Percentiles rank a stretch among this genome's conserved stretches.
phyloP scores from a whole-genome alignment of 169 alveolate species.

The Eimeria necatrix region DNA sequence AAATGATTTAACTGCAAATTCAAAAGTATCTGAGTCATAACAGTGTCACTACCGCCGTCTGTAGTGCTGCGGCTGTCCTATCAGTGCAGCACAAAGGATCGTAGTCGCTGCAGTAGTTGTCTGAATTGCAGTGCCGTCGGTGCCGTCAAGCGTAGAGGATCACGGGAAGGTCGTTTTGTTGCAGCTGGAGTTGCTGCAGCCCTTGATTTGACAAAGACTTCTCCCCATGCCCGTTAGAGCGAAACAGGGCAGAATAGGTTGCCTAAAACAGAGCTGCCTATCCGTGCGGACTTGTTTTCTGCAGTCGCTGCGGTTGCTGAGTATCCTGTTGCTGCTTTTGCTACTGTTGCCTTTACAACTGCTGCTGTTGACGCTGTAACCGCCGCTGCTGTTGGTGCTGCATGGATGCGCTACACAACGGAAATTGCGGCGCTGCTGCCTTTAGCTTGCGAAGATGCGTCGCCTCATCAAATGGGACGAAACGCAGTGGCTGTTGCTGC shows the following conservation, averaged over 20 bases:
- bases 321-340: neutral
- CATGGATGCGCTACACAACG: neutral
- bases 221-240: too few relatives aligned
- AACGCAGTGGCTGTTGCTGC: conserved; percentile 46
- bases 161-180: neutral
- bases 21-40: too few relatives aligned
- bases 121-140: neutral
- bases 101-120: neutral
- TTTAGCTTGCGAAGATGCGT: conserved; percentile 31
- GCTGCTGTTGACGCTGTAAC: conserved; percentile 3
- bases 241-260: too few relatives aligned
- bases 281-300: neutral
- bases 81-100: neutral
- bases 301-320: neutral
- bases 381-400: conserved; percentile 14
- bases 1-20: too few relatives aligned
- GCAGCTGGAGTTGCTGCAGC: conserved; percentile 6
- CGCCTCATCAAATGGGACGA: conserved; percentile 43
- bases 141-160: neutral
- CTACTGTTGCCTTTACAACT: conserved; percentile 5
- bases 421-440: conserved; percentile 59
- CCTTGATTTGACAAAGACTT: too few relatives aligned
- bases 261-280: too few relatives aligned
- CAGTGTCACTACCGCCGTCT: neutral
- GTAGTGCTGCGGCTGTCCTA: conserved; percentile 2